Base-by-base conservation (phyloP, 768 basidiomycete genomes). In the Postia placenta region DNA sequence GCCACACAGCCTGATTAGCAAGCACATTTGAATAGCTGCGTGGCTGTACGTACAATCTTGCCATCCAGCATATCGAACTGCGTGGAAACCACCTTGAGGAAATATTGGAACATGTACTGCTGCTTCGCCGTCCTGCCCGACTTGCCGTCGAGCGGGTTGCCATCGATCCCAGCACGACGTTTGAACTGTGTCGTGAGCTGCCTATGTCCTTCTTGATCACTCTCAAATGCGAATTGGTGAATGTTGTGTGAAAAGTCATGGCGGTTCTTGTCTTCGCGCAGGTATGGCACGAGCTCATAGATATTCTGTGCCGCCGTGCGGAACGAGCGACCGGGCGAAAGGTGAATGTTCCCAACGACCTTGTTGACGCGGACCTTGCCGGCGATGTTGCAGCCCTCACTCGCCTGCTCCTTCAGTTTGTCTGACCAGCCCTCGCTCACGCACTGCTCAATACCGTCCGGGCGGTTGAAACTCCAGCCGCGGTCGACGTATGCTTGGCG, bases 21-120 rank as follows among this genome's bases (percentile, higher is more conserved):
- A 38, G 12, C 25, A 26, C 9, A 2, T 40, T 35, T 48, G 27
- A 7, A 24, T 22, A 11, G 11, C 42, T 24, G 39, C 7, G 20
- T 19, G 45, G 35, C 11, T 33, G n/a, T 24, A 69, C 80, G 37
- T 61, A 87, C 87, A 9, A 69, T 64, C 57, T 85, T 77, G 25
- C 83, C 87, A 52, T 86, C 80, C 23, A 95, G 71, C n/a, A 84
- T 87, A 53, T 81, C 78, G 71, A 96, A 97, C 62, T 87, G 86
- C 2, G 95, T 99, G 5, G 92, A 92, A 35, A 99, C 96, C 39
- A 99, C 95, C 68, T 99, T 99, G 61, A 99, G 75, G 81, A 97
- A 98, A 69, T 98, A 95, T 63, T 98, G 92, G 79, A 92, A 96
- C 92, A 96, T 93, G 65, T 91, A 95, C 56, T 92, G 79, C 22